A percentile compares a stretch with the other conserved stretches of the same genome.
These are phyloP conservation scores for Pleurotus sapidus DNA, from an alignment of 768 basidiomycete genomes.

Conservation along the genomic window DNA sequence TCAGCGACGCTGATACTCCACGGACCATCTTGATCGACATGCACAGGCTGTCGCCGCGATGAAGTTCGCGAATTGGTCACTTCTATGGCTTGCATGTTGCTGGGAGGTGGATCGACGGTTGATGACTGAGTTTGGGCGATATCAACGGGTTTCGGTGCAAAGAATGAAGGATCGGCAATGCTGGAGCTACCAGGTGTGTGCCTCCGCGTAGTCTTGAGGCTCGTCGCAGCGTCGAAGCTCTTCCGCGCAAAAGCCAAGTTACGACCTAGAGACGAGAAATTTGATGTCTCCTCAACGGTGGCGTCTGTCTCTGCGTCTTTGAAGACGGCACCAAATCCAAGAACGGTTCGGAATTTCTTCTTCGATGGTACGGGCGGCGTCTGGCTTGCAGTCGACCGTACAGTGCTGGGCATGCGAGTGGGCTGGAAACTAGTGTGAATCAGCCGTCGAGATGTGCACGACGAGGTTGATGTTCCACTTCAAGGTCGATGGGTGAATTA, in stretches of 20 bases:
- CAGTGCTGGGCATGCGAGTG: conserved; percentile 13
- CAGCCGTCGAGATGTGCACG: background rate
- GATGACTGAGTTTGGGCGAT: conserved; percentile 4
- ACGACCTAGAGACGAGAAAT: conserved; percentile 21
- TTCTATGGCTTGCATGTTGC: conserved; percentile 42
- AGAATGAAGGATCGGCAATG: conserved; percentile 40
- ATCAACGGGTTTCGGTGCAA: conserved; percentile 23
- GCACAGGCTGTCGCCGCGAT: conserved; percentile 47
- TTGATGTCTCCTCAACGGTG: conserved; percentile 23
- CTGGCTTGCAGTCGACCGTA: conserved; percentile 12
- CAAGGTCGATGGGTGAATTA: background rate
- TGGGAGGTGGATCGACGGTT: conserved; percentile 18
- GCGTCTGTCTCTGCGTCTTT: conserved; percentile 34
- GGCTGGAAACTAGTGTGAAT: conserved; percentile 1
- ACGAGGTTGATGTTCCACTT: conserved; percentile 5
- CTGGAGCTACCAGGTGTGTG: conserved; percentile 28
- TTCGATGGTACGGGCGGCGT: conserved; percentile 24
- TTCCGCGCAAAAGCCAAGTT: conserved; percentile 31
- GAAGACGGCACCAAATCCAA: conserved; percentile 38
- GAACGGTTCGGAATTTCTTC: conserved; percentile 47
- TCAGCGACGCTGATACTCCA: conserved; percentile 91
- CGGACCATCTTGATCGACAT: conserved; percentile 77
- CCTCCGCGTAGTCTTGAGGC: conserved; percentile 31
- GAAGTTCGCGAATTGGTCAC: conserved; percentile 36
- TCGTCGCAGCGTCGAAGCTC: conserved; percentile 42